These are phyloP conservation scores for Phytophthora pini DNA, from an alignment of 352 stramenopile genomes.

Conservation along the genomic window DNA sequence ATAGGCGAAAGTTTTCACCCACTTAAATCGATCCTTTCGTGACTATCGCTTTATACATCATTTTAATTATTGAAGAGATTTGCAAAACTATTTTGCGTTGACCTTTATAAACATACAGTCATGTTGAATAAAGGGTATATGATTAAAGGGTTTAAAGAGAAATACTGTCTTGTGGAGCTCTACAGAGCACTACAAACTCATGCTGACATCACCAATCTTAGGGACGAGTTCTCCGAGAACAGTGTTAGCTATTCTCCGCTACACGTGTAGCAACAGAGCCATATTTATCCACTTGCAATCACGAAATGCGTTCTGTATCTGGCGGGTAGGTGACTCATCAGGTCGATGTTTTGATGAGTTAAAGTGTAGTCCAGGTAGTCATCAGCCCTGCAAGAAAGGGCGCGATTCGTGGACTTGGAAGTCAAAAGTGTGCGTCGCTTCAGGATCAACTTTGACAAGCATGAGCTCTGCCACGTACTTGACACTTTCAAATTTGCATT, in stretches of 20 bases:
- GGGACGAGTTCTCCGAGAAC: neutral
- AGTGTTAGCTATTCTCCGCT: neutral
- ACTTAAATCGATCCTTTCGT: too few species aligned
- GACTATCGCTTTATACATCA: too few species aligned
- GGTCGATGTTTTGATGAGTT: conserved; percentile 15
- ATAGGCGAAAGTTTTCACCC: too few species aligned
- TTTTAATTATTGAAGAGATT: too few species aligned
- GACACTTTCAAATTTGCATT: conserved; percentile 22
- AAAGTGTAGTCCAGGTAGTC: conserved; percentile 2
- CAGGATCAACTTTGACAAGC: conserved; percentile 16
- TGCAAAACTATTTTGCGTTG: too few species aligned
- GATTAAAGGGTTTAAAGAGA: too few species aligned
- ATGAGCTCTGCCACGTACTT: conserved; percentile 17
- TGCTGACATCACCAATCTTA: neutral
- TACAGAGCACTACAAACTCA: neutral
- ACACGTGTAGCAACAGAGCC: too few species aligned
- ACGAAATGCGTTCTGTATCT: neutral
- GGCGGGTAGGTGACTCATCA: conserved; percentile 13
- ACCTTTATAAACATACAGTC: too few species aligned
- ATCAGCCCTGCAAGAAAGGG: too few species aligned
- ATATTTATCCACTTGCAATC: neutral
- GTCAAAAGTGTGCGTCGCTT: conserved; percentile 12
- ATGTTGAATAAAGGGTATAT: too few species aligned
- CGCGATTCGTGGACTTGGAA: neutral
- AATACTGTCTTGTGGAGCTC: neutral